Evolutionary conservation across 306 rosid genomes (phyloP).

Genomic region (Begonia peltatifolia): DNA sequence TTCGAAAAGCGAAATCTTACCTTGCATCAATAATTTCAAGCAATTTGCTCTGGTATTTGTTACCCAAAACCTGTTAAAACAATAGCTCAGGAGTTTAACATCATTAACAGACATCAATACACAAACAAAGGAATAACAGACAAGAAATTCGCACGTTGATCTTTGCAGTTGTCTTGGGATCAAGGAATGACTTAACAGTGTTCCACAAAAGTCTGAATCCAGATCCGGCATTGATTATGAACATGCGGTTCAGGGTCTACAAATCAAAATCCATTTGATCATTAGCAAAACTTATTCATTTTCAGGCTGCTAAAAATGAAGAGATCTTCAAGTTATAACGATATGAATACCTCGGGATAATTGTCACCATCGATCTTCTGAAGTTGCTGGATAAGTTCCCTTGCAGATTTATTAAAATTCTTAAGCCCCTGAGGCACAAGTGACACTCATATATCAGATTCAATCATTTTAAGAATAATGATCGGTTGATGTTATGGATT

Average conservation of each 20-base stretch:
- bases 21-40: constrained; percentile 82
- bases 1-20: constrained; percentile 20
- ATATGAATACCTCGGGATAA: constrained; percentile 66
- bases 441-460: not conserved
- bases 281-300: not conserved
- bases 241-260: constrained; percentile 96
- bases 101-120: too few species aligned
- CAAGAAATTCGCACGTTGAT: constrained; percentile 42
- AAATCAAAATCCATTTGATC: not conserved
- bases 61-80: constrained; percentile 72
- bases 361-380: constrained; percentile 80
- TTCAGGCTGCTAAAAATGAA: not conserved
- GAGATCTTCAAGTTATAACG: not conserved
- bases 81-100: not conserved
- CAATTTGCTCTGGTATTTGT: constrained; percentile 68
- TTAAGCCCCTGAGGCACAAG: constrained; percentile 54
- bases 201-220: constrained; percentile 93
- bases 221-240: constrained; percentile 96
- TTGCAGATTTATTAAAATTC: constrained; percentile 64
- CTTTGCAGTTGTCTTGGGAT: constrained; percentile 83
- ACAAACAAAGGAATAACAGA: too few species aligned
- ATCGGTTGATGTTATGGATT: not conserved
- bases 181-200: constrained; percentile 85
- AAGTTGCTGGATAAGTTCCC: constrained; percentile 60
- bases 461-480: not conserved